Conservation (phyloP, 1,284 basidiomycete species). For the Sporisorium scitamineum region DNA sequence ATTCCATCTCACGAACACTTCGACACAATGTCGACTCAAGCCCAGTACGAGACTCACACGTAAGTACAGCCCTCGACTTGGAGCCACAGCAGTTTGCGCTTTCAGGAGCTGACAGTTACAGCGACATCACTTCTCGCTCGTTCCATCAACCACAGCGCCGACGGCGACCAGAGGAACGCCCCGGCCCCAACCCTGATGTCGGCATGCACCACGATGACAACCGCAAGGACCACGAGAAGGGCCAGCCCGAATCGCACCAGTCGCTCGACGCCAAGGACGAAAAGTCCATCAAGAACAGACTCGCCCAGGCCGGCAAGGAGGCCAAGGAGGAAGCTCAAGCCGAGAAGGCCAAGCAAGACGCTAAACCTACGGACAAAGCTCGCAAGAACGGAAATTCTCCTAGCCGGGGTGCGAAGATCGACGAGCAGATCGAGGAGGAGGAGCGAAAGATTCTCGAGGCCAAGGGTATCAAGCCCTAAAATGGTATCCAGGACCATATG, state of each 20-base stretch:
- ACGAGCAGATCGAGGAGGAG: slow-evolving; percentile 74
- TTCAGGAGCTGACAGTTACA: not conserved
- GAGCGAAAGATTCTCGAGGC: slow-evolving; percentile 66
- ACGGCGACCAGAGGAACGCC: slow-evolving; percentile 58
- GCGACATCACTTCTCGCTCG: not conserved
- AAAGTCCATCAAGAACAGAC: slow-evolving; percentile 65
- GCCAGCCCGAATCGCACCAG: slow-evolving; percentile 59
- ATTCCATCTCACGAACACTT: no score
- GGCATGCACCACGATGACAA: slow-evolving; percentile 54
- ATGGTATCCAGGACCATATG: not conserved
- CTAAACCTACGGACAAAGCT: slow-evolving; percentile 53
- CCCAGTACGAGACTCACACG: slow-evolving; percentile 52
- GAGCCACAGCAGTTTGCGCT: not conserved
- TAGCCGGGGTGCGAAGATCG: slow-evolving; percentile 75
- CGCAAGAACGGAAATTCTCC: slow-evolving; percentile 75
- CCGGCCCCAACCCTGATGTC: slow-evolving; percentile 51
- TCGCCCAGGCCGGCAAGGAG: slow-evolving; percentile 62
- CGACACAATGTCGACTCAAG: slow-evolving; percentile 41
- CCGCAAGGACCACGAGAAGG: slow-evolving; percentile 61
- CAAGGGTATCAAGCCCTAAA: slow-evolving; percentile 57
- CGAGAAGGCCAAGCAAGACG: slow-evolving; percentile 44
- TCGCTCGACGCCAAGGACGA: slow-evolving; percentile 60
- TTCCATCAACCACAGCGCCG: slow-evolving; percentile 19
- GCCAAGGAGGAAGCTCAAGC: slow-evolving; percentile 50
- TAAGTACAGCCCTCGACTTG: slow-evolving; percentile 18